Evolutionary conservation across 352 stramenopile species (phyloP), one percentile per base, ranked within the genome.

Genomic region (Pythium grandisporangium): DNA sequence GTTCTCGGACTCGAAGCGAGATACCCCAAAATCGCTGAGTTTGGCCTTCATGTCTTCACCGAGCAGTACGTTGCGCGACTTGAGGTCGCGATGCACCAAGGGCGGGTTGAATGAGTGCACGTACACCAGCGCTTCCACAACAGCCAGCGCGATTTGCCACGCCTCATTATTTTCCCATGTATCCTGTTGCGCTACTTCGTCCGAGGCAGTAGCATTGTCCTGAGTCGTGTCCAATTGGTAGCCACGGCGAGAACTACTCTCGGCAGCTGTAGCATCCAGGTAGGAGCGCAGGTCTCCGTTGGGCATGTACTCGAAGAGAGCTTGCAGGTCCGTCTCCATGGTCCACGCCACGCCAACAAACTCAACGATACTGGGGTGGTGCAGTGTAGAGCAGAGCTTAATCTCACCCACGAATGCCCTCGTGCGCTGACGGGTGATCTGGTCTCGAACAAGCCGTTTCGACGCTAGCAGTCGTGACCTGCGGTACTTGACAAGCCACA

Each of bases 331-430:
- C 2, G 46, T 63, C 43, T 80, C 56, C 20, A 70, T 56, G 1
- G 54, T 82, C 76, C 73, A 90, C 2, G 74, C 79, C 5, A 70
- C 71, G 1, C 78, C 78, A 0, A 88, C 45, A 8, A 93, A 56
- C 33, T 63, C 51, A 4, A 92, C 60, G 43, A 93, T 70, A 24
- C 63, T 70, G 6, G 72, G 59, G 29, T 90, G 78, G 8, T 78
- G 60, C 3, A 91, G 55, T 20, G 52, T 47, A 2, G 67, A 52
- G 5, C 83, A 61, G 39, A 92, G 63, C 41, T 84, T 87, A 57
- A 91, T 84, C 48, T 93, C 78, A 8, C 52, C 58, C 10, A 84
- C 48, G 22, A 93, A 90, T 7, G 54, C 45, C 10, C 69, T 53
- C 0, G 55, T 75, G 12, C 61, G 57, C 22, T 71, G 51, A 6